Evolutionary conservation across 2,329 filamentous ascomycete genomes (phyloP).

Genomic region (Nemania abortiva): DNA sequence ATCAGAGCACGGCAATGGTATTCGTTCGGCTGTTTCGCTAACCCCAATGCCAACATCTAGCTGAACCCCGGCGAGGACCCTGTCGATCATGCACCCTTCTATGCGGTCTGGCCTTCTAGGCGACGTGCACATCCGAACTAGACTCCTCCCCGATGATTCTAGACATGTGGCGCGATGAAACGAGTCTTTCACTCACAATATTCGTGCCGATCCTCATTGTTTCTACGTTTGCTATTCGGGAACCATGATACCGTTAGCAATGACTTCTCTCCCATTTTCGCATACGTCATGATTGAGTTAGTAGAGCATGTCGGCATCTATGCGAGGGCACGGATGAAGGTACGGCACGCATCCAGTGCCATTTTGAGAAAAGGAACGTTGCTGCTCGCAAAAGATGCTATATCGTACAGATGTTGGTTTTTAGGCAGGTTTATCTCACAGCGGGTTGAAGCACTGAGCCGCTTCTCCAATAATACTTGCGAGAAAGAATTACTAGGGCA

Average conservation of each 20-base stretch:
- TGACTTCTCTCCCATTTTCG: not conserved
- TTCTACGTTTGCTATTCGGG: not conserved
- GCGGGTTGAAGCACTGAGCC: not conserved
- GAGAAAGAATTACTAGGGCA: not conserved
- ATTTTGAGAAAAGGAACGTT: too few species aligned
- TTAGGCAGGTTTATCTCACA: not conserved
- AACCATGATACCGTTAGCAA: not conserved
- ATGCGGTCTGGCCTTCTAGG: conserved; percentile 53
- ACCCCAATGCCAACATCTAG: conserved; percentile 41
- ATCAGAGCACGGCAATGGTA: conserved; percentile 49
- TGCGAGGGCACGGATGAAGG: not conserved
- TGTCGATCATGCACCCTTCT: conserved; percentile 49
- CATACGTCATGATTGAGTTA: not conserved
- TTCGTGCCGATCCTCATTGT: not conserved
- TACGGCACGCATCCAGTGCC: too few species aligned
- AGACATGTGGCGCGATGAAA: conserved; percentile 44
- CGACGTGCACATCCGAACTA: conserved; percentile 54
- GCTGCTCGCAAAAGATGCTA: not conserved
- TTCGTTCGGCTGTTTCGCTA: conserved; percentile 48
- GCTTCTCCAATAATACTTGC: not conserved
- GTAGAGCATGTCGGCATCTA: too few species aligned
- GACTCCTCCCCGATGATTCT: conserved; percentile 48
- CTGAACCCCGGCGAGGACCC: conserved; percentile 51
- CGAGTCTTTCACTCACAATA: not conserved
- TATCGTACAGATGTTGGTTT: not conserved